Base-by-base conservation (phyloP, 176 grass and related monocot genomes). In the Cocos nucifera region DNA sequence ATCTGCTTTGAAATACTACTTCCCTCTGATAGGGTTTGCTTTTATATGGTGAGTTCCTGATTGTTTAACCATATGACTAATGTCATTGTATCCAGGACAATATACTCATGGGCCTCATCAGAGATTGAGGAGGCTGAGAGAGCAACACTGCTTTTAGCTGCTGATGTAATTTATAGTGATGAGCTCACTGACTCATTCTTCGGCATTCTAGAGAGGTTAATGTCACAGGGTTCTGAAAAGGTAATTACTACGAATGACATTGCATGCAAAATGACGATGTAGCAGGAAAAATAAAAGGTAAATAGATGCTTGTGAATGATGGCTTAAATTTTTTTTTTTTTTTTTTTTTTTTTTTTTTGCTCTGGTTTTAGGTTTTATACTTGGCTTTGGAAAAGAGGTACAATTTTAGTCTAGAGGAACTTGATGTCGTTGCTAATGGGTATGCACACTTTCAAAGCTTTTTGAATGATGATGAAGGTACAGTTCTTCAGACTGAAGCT, bases 301-400 rank as follows among this genome's bases (percentile, higher is more conserved):
- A 59, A 15, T 20, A 49, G 20, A 4, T 49, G 58, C 32, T 21
- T 25, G 17, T 12, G 2, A 57, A 4, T 0, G 16, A 5, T 20
- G 12, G 1, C n/a, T 49, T 16, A 51, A 2, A 12, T 6, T 9
- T 17, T 54, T 20, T 27, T 9, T 4, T 19, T 27, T 9, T 4
- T 75, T 79, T 70, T 15, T 72, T 77, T 23, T 66, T 66, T 69
- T 35, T 53, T 27, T 9, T 44, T 44, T 12, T 9, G 10, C 35
- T 44, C 10, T 18, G 39, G 39, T 53, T 1, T 18, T 62, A 97
- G 92, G 81, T 83, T 61, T 24, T 97, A 39, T 91, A 88, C 73
- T 83, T 97, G 78, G 82, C 87, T 39, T 22, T 97, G 28, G 92
- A 90, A 81, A 91, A 97, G 71, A 78, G 92, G 49, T 97, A 97